Evolutionary conservation across 768 basidiomycete genomes (phyloP).

Genomic region (Hydnomerulius pinastri): DNA sequence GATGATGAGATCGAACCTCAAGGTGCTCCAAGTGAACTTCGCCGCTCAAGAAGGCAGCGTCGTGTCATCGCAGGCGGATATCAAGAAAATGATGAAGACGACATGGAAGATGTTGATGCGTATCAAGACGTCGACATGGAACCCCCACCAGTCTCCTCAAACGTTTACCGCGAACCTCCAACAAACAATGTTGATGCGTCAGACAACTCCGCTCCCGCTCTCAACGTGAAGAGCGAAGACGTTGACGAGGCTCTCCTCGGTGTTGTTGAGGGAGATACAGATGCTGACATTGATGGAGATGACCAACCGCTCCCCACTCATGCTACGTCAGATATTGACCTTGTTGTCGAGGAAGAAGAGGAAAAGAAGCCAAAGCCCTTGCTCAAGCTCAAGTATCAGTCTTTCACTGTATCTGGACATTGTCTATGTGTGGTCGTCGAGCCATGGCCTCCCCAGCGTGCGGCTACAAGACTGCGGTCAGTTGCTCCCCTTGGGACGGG

Average conservation of each 20-base stretch:
- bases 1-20: conserved; percentile 10
- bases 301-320: conserved; percentile 1
- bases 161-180: not conserved
- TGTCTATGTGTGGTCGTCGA: conserved; percentile 84
- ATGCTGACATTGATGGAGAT: not conserved
- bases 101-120: conserved; percentile 2
- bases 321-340: conserved; percentile 30
- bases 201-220: not conserved
- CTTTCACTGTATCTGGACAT: conserved; percentile 68
- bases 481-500: conserved; percentile 33
- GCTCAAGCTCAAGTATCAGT: conserved; percentile 65
- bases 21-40: conserved; percentile 14
- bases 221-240: conserved; percentile 1
- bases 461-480: conserved; percentile 34
- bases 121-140: conserved; percentile 19
- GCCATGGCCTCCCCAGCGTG: conserved; percentile 65
- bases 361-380: conserved; percentile 73
- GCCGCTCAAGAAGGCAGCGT: conserved; percentile 35
- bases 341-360: conserved; percentile 59
- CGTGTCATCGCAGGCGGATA: conserved; percentile 27
- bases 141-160: not conserved
- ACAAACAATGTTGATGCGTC: conserved; percentile 1
- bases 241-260: not conserved
- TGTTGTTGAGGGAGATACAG: not conserved
- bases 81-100: conserved; percentile 26